phyloP scores from a whole-genome alignment of 1,139 yeast species.

The Lodderomyces oxycetoniae region DNA sequence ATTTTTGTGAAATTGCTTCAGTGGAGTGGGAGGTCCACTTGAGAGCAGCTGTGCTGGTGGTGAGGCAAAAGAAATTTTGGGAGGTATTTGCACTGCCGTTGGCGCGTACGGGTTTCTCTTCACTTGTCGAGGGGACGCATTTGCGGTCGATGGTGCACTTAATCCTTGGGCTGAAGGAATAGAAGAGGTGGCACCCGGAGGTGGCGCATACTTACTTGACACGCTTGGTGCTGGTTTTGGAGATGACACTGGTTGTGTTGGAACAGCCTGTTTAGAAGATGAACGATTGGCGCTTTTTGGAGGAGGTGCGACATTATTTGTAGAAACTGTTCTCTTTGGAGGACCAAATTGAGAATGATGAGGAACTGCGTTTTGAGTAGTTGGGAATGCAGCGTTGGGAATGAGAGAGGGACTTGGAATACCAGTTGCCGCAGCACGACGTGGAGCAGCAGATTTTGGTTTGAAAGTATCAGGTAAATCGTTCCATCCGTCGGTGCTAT shows the following conservation, averaged over 20 bases:
- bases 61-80: constrained; percentile 18
- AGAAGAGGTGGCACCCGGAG: constrained; percentile 20
- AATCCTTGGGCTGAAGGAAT: constrained; percentile 21
- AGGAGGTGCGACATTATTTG: constrained; percentile 21
- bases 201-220: constrained; percentile 39
- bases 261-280: constrained; percentile 23
- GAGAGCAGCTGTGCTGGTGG: constrained; percentile 15
- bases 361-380: neutral
- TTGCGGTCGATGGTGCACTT: constrained; percentile 27
- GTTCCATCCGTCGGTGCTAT: constrained; percentile 77
- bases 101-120: constrained; percentile 39
- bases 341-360: constrained; percentile 9
- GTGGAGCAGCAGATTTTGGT: constrained; percentile 43
- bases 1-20: constrained; percentile 29
- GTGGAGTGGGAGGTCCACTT: constrained; percentile 14
- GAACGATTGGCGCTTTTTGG: constrained; percentile 32
- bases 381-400: constrained; percentile 20
- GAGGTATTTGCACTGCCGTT: constrained; percentile 16
- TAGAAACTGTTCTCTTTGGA: constrained; percentile 12
- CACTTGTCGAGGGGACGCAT: constrained; percentile 16
- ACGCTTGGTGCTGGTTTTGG: constrained; percentile 21
- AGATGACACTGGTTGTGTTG: constrained; percentile 13
- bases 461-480: constrained; percentile 76
- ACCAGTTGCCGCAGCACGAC: constrained; percentile 45
- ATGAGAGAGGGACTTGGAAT: constrained; percentile 19